phyloP scores from a whole-genome alignment of 305 asterid genomes.

The Coffea humblotiana region DNA sequence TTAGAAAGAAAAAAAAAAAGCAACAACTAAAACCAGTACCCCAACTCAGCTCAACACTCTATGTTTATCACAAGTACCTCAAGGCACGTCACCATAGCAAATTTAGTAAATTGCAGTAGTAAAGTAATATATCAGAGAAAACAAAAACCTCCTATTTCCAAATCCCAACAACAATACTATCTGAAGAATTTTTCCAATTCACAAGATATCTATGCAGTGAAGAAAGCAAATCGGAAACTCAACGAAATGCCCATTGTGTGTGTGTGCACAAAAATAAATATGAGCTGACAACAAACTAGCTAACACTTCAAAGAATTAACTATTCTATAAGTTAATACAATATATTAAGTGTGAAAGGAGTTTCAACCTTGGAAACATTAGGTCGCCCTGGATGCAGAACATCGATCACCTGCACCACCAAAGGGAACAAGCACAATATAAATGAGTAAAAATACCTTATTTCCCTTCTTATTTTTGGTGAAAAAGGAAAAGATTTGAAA shows the following conservation, averaged over 20 bases:
- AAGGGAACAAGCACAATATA: background rate
- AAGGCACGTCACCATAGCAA: background rate
- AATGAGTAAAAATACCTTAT: background rate
- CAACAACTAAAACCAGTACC: background rate
- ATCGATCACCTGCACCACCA: slow-evolving; percentile 28
- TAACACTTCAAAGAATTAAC: background rate
- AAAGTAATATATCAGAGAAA: background rate
- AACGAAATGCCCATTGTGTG: background rate
- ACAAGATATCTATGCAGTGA: background rate
- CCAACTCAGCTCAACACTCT: background rate
- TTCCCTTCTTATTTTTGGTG: background rate
- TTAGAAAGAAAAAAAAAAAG: background rate
- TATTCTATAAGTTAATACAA: background rate
- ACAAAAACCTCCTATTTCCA: too few species aligned
- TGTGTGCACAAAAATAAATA: background rate
- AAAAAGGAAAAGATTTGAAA: background rate
- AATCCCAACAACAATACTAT: background rate
- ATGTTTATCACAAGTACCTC: background rate
- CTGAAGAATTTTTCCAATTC: background rate
- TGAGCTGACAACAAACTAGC: background rate
- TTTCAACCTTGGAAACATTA: slow-evolving; percentile 32
- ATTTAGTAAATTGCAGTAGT: background rate
- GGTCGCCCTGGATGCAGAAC: slow-evolving; percentile 34
- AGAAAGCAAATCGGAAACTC: too few species aligned
- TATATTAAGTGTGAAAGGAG: too few species aligned